These are phyloP conservation scores for Chaetomium sp. DNA, from an alignment of 2,329 filamentous ascomycete genomes.

Conservation along the genomic window DNA sequence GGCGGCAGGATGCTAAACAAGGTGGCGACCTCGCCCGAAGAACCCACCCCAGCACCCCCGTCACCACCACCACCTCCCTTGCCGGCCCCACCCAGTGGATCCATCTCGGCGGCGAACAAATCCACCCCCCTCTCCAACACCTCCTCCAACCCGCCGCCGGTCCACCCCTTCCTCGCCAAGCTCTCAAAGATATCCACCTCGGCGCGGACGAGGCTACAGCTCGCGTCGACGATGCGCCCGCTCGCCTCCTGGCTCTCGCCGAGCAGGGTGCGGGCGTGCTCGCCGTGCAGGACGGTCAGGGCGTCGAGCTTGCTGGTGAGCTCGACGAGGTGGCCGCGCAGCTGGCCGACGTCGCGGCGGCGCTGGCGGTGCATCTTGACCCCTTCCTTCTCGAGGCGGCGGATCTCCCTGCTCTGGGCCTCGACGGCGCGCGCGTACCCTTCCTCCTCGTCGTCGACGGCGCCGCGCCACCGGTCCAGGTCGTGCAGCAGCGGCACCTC, in stretches of 20 bases:
- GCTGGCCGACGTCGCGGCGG: slow-evolving; percentile 61
- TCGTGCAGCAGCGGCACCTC: slow-evolving; percentile 71
- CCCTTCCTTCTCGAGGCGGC: slow-evolving; percentile 65
- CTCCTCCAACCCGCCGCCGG: slow-evolving; percentile 66
- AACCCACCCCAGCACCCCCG: slow-evolving; percentile 40
- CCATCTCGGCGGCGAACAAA: slow-evolving; percentile 42
- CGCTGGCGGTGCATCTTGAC: slow-evolving; percentile 61
- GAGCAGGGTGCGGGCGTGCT: slow-evolving; percentile 61
- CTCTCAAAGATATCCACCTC: slow-evolving; percentile 72
- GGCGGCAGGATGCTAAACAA: slow-evolving; percentile 67
- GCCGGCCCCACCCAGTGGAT: slow-evolving; percentile 19
- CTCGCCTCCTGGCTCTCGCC: slow-evolving; percentile 68
- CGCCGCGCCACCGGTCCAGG: slow-evolving; percentile 64
- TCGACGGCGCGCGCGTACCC: slow-evolving; percentile 59
- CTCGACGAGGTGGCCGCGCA: slow-evolving; percentile 64
- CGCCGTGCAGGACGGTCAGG: slow-evolving; percentile 61
- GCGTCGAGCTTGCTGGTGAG: slow-evolving; percentile 65
- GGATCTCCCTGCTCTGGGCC: slow-evolving; percentile 61
- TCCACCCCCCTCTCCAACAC: slow-evolving; percentile 65
- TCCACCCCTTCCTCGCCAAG: slow-evolving; percentile 68
- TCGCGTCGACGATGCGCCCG: slow-evolving; percentile 62
- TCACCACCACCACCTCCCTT: slow-evolving; percentile 39
- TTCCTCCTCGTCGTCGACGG: slow-evolving; percentile 66
- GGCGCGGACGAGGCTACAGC: slow-evolving; percentile 65
- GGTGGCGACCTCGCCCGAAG: slow-evolving; percentile 47